These are phyloP conservation scores for Crithidia bombi DNA, from an alignment of 208 protist species.

Conservation along the genomic window DNA sequence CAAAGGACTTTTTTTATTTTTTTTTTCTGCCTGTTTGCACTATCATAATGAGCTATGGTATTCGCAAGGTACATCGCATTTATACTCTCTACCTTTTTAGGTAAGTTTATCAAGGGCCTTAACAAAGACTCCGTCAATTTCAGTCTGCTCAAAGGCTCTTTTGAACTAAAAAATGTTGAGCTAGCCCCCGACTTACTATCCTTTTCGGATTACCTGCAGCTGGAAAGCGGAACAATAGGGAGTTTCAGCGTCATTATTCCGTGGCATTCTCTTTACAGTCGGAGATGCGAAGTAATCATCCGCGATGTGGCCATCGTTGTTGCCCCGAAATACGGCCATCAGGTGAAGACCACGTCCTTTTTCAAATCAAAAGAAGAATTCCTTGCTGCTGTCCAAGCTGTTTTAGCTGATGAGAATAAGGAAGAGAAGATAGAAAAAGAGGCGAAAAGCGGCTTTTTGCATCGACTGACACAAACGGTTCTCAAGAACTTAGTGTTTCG, in stretches of 20 bases:
- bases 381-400: constrained; percentile 3
- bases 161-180: constrained; percentile 73
- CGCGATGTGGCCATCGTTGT: constrained; percentile 50
- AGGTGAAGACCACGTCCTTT: constrained; percentile 6
- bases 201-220: constrained; percentile 36
- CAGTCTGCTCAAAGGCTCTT: constrained; percentile 57
- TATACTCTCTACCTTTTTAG: constrained; percentile 58
- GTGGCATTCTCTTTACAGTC: constrained; percentile 64
- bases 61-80: constrained; percentile 63
- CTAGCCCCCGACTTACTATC: constrained; percentile 41
- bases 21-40: constrained; percentile 15
- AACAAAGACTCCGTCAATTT: constrained; percentile 59
- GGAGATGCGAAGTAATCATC: constrained; percentile 54
- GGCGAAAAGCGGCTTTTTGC: constrained; percentile 42
- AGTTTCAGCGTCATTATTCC: constrained; percentile 60
- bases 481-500: constrained; percentile 62
- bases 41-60: constrained; percentile 60
- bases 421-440: constrained; percentile 23
- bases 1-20: constrained; percentile 17
- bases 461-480: constrained; percentile 61
- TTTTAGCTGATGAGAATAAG: constrained; percentile 19
- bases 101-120: constrained; percentile 66
- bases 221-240: constrained; percentile 47
- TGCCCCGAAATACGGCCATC: constrained; percentile 20
- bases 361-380: constrained; percentile 33